Conservation (phyloP, 2,329 filamentous ascomycete genomes). For the Claviceps africana region DNA sequence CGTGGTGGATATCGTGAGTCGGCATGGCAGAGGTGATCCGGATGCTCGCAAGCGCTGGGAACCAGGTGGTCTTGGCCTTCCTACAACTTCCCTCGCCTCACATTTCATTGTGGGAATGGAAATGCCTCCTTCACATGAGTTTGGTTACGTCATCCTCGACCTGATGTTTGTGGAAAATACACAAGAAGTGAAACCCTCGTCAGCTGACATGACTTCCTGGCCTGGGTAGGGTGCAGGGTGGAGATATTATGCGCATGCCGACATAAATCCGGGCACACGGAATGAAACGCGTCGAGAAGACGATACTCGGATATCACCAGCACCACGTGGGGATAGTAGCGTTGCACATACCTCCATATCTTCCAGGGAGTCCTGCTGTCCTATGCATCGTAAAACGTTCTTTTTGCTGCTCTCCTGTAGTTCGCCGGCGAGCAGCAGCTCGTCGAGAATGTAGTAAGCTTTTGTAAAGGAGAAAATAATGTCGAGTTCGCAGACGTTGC, state of each 20-base stretch:
- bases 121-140: constrained; percentile 52
- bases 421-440: constrained; percentile 86
- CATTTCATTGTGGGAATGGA: neutral
- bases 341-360: constrained; percentile 85
- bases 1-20: neutral
- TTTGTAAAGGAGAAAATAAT: constrained; percentile 99
- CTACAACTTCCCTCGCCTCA: neutral
- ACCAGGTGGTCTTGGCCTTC: neutral
- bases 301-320: neutral
- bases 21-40: neutral
- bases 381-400: constrained; percentile 90
- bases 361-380: constrained; percentile 92
- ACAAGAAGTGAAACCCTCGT: constrained; percentile 12
- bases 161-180: constrained; percentile 32
- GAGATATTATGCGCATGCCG: neutral
- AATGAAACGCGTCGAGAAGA: neutral
- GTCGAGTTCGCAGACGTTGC: constrained; percentile 97
- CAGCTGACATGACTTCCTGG: constrained; percentile 13
- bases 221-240: constrained; percentile 4
- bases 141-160: constrained; percentile 83
- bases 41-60: neutral
- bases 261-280: neutral
- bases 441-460: constrained; percentile 97
- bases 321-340: constrained; percentile 8
- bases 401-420: constrained; percentile 99